These are phyloP conservation scores for Lactarius tabidus DNA, from an alignment of 768 basidiomycete genomes.

Conservation along the genomic window DNA sequence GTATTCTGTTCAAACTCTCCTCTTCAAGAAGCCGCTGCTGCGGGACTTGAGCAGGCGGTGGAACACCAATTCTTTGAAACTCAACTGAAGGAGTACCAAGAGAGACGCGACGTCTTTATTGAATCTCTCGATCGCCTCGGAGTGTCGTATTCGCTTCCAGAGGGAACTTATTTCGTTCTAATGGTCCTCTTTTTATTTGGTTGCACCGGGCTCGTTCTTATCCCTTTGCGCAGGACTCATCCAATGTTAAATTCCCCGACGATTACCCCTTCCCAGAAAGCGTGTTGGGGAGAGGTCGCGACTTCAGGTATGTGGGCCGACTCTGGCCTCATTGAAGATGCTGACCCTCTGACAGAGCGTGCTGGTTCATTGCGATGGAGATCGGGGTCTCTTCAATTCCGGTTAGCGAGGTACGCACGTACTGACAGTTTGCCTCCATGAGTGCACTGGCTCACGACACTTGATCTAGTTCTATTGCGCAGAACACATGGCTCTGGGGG, in stretches of 20 bases:
- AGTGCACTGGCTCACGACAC: not conserved
- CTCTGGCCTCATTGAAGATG: conserved; percentile 12
- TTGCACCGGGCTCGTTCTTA: conserved; percentile 6
- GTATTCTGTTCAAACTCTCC: conserved; percentile 96
- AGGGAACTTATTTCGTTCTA: conserved; percentile 90
- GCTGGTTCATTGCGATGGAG: conserved; percentile 92
- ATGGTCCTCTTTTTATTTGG: conserved; percentile 43
- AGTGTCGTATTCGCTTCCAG: conserved; percentile 79
- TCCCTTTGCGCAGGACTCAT: conserved; percentile 58
- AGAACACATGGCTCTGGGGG: conserved; percentile 82
- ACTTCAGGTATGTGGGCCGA: conserved; percentile 62
- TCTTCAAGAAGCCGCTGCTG: conserved; percentile 88
- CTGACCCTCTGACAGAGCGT: conserved; percentile 51
- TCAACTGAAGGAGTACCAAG: conserved; percentile 74
- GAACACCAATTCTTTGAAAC: conserved; percentile 72
- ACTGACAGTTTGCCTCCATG: conserved; percentile 26
- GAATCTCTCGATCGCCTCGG: conserved; percentile 81
- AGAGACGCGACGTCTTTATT: conserved; percentile 69
- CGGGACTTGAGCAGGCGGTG: conserved; percentile 77
- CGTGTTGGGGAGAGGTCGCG: conserved; percentile 74
- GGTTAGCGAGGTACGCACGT: conserved; percentile 73
- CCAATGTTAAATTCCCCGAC: conserved; percentile 71
- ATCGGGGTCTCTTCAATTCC: conserved; percentile 91
- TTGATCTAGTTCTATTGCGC: conserved; percentile 79
- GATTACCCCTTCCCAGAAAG: conserved; percentile 78